Evolutionary conservation across 1,284 basidiomycete genomes (phyloP), one percentile per base, ranked within the genome.

Genomic region (Peniophora sp.): DNA sequence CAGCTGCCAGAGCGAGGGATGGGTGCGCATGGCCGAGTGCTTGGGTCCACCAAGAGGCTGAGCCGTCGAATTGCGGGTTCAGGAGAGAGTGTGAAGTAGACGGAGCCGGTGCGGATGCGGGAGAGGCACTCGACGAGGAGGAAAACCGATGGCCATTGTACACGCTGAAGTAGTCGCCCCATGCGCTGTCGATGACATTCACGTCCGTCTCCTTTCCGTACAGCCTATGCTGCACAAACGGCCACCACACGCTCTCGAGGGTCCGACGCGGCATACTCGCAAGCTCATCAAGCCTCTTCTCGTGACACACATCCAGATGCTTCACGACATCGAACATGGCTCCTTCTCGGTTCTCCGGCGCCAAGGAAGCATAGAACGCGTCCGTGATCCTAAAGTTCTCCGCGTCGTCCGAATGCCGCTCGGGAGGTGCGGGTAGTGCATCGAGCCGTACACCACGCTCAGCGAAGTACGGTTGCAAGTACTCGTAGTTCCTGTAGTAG

Each of bases 21-120:
- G 90, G 79, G 52, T 90, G 72, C 0, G 81, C 85, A 61, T 98
- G 96, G 0, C 95, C 95, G 43, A 97, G 69, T 0, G 87, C 83
- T 69, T 99, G 96, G 0, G 96, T 98, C 92, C 96, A 99, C 96
- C 96, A 98, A 14, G 92, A 96, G 0, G 96, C 94, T 0, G 93
- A 96, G 8, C 91, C 88, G 62, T 97, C 96, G 54, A 94, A 82
- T 56, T 89, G 81, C 1, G 89, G 83, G 41, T 75, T 71, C 5
- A 96, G 71, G 24, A 89, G 63, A 35, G 79, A 44, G 10, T 16
- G 12, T 16, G 41, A 77, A 20, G 35, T 60, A 39, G 38, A 52
- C 24, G 44, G 53, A 9, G 52, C 56, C 5, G 54, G 19, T 1
- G 57, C 32, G 22, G 59, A 47, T 51, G 53, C 39, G 19, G 58